Evolutionary conservation across 371 early-diverging fungal genomes (phyloP).

Genomic region (Gilbertella persicaria): DNA sequence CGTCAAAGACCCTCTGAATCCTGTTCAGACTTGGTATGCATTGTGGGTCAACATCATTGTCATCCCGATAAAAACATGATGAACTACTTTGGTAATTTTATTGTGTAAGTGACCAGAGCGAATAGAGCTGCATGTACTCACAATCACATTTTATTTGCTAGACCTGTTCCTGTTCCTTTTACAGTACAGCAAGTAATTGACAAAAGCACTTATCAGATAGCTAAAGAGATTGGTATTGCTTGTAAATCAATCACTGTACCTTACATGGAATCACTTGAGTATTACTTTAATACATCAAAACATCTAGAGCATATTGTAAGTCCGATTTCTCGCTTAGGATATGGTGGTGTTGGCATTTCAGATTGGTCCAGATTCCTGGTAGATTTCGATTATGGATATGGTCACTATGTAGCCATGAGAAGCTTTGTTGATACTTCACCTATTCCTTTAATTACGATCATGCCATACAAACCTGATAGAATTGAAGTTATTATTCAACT

Average conservation of each 20-base stretch:
- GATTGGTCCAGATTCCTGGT: conserved; percentile 20
- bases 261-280: conserved; percentile 22
- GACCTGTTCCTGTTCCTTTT: conserved; percentile 8
- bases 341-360: conserved; percentile 13
- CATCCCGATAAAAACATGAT: conserved; percentile 19
- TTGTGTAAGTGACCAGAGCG: conserved; percentile 7
- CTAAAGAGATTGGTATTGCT: conserved; percentile 1
- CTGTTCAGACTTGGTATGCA: conserved; percentile 12
- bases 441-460: conserved; percentile 7
- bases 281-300: conserved; percentile 9
- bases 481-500: conserved; percentile 16
- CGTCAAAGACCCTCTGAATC: not conserved
- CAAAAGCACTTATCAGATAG: conserved; percentile 5
- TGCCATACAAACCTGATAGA: conserved; percentile 4
- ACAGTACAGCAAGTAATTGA: conserved; percentile 5
- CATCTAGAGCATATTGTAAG: conserved; percentile 6
- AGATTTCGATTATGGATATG: conserved; percentile 13
- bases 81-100: conserved; percentile 19
- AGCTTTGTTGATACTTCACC: conserved; percentile 21
- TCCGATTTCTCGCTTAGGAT: conserved; percentile 5
- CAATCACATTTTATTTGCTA: not conserved
- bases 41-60: conserved; percentile 7
- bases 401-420: conserved; percentile 4
- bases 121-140: not conserved
- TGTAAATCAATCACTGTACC: conserved; percentile 4